Evolutionary conservation across 257 asterid genomes (phyloP).

Genomic region (Gynochthodes officinalis): DNA sequence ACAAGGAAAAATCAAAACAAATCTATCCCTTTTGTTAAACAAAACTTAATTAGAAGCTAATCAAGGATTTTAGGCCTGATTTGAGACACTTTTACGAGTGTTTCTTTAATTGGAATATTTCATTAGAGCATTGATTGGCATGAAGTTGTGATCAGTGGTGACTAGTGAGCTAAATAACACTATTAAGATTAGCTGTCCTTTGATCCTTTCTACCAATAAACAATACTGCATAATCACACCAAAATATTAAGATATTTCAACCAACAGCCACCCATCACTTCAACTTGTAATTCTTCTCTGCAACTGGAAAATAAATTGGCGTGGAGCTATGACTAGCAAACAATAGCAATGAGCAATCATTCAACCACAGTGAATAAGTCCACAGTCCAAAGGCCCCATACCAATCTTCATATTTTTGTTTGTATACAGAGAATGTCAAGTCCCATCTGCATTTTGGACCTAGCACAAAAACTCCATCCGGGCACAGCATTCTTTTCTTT

Average conservation of each 20-base stretch:
- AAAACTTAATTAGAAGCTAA: not conserved
- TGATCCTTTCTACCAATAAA: not conserved
- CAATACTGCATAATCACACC: conserved; percentile 2
- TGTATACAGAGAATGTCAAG: not conserved
- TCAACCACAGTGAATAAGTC: not conserved
- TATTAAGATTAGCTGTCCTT: conserved; percentile 10
- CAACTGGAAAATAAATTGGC: not conserved
- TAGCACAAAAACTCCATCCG: not conserved
- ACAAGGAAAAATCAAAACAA: too few relatives aligned
- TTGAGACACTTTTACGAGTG: not conserved
- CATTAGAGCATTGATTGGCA: conserved; percentile 6
- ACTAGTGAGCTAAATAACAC: conserved; percentile 6
- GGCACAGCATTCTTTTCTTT: not conserved
- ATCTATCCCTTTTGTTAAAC: too few relatives aligned
- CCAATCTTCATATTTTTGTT: not conserved
- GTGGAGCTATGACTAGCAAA: not conserved
- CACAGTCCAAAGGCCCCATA: not conserved
- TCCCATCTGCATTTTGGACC: not conserved
- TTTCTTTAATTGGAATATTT: conserved; percentile 5
- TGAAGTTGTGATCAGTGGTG: conserved; percentile 13
- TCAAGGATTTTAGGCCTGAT: not conserved
- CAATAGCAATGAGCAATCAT: not conserved
- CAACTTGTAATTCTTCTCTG: not conserved
- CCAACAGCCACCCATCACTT: conserved; percentile 1
- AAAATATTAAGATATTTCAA: conserved; percentile 10